A percentile compares a stretch with the other conserved stretches of the same genome.
Evolutionary conservation across 1,139 yeast species (phyloP).

Genomic region (Nematodospora anomalae): DNA sequence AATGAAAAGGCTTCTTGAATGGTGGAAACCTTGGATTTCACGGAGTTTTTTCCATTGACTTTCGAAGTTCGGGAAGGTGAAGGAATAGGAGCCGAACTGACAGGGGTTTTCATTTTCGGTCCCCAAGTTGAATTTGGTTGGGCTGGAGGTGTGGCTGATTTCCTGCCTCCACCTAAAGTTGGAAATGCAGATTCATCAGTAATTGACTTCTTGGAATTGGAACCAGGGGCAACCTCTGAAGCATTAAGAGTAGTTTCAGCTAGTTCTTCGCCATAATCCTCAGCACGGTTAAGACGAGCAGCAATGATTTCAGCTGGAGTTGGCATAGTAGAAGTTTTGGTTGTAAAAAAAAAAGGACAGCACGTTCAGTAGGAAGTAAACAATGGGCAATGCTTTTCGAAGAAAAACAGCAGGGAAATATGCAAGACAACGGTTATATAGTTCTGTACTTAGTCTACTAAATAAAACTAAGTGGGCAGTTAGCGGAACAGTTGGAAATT

Average conservation of each 20-base stretch:
- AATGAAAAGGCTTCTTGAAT: constrained; percentile 76
- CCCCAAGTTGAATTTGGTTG: constrained; percentile 27
- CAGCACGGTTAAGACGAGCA: constrained; percentile 45
- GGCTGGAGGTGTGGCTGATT: constrained; percentile 22
- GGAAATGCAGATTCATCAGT: constrained; percentile 69
- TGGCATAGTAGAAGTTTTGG: constrained; percentile 30
- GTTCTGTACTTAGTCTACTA: neutral
- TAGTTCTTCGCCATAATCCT: constrained; percentile 8
- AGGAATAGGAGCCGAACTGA: constrained; percentile 25
- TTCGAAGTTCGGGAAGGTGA: constrained; percentile 23
- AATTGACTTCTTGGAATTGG: constrained; percentile 33
- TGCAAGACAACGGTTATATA: neutral
- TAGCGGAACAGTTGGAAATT: neutral
- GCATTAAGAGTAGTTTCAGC: constrained; percentile 8
- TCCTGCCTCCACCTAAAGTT: constrained; percentile 55
- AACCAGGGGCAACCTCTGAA: constrained; percentile 12
- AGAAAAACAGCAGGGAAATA: constrained; percentile 15
- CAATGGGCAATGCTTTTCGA: constrained; percentile 17
- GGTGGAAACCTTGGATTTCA: constrained; percentile 34
- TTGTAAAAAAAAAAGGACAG: constrained; percentile 2
- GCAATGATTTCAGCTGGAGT: constrained; percentile 64
- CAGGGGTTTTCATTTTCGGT: constrained; percentile 37
- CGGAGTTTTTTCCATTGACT: constrained; percentile 7
- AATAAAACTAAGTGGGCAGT: neutral
- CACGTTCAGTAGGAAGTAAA: neutral